Base-by-base conservation (phyloP, 768 basidiomycete species). In the Tremella mesenterica region DNA sequence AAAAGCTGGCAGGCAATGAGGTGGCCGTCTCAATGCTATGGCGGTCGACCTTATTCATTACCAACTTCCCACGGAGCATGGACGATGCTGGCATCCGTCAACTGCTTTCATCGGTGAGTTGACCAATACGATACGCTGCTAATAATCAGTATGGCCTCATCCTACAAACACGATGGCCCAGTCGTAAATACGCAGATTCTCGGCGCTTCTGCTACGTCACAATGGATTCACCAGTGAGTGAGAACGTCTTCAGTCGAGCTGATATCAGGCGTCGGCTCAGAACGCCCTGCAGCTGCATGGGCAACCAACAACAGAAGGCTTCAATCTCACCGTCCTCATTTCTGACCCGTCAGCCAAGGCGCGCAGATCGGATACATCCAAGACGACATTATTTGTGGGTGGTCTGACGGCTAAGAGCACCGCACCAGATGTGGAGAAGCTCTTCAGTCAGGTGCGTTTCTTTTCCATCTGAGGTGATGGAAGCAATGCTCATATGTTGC, bases 131-230 rank as follows among this genome's bases (percentile, higher is more conserved):
- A 14, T 14, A 12, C 33, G n/a, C 26, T 16, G 25, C 45, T 62
- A 45, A 30, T 29, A 12, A 26, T 1, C 54, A 95, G 90, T 91
- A 86, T 73, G 95, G 95, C 9, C 80, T 79, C 4, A 80, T 99
- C 50, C 87, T 97, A 56, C 92, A 97, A 59, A 86, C 90, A 16
- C 85, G 95, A 28, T 97, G 93, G 93, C 95, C 95, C 4, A 92
- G 89, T 74, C 92, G 92, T 69, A 95, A 95, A 69, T 91, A 89
- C 78, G 93, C 91, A 74, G 82, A 76, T 52, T 85, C 86, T 1
- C 77, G 95, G 30, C 80, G 95, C 38, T 97, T 99, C 72, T 91
- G 88, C 65, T 99, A 97, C 71, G 78, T 99, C 1, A 95, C 97
- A 57, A 96, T 81, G 68, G 84, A 84, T 1, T 82, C 82, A 18